Base-by-base conservation (phyloP, 2,329 filamentous ascomycete species). In the Alternaria arbusti region DNA sequence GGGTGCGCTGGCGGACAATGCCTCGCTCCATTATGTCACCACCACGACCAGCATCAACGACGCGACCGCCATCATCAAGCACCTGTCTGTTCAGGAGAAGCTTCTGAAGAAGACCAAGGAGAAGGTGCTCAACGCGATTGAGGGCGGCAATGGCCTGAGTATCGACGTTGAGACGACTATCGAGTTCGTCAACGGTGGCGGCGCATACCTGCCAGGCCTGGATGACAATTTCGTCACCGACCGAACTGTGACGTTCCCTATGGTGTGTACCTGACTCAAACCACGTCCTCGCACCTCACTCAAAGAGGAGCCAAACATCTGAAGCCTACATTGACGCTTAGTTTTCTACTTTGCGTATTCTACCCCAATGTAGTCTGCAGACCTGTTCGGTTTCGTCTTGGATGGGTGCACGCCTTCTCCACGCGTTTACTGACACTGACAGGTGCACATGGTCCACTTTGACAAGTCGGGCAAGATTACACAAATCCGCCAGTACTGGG, bases 181-280 rank as follows among this genome's bases (percentile, higher is more conserved):
- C 51, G 91, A 96, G 77, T 97, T 99, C 79, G 79, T 90, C 60
- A 89, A 86, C 66, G 90, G 91, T 67, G 96, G 95, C 69, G 95
- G 94, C 68, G 87, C 90, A 68, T 98, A 96, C 82, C 87, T 98
- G 59, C 95, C 95, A 6, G 89, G 89, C 51, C 85, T 99, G 52
- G 95, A 98, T 75, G 94, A 97, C 84, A 97, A 97, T 83, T 97
- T 98, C 80, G 83, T 99, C 62, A 85, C 92, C 60, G 94, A 97
- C 81, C 90, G 90, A 74, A 88, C 88, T 59, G 94, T 94, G 65
- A 89, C 88, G 55, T 86, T 98, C 69, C 88, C 92, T 52, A 89
- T 97, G 82, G 94, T 97, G 86, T 78, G 46, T 20, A 40, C 4
- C 36, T 40, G 36, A 40, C 36, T 40, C 36, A 40, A 40, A 11